phyloP scores from a whole-genome alignment of 495 filamentous ascomycete species.

The Penicillium silybi region DNA sequence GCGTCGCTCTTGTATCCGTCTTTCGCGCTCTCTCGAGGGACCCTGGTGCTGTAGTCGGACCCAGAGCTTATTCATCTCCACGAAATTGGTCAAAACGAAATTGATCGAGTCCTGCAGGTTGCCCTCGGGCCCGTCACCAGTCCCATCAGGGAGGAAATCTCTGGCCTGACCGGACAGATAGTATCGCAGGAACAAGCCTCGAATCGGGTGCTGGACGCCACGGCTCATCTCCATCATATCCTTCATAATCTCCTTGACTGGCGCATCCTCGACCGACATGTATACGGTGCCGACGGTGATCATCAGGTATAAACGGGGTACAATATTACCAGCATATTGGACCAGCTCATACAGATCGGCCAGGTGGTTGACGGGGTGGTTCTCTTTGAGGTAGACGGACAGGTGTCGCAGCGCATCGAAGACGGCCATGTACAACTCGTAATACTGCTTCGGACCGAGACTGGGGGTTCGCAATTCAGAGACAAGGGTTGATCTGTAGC shows the following conservation, averaged over 20 bases:
- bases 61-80: constrained; percentile 99
- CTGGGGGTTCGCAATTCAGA: constrained; percentile 95
- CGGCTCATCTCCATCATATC: constrained; percentile 99
- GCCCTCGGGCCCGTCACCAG: constrained; percentile 85
- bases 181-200: constrained; percentile 91
- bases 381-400: constrained; percentile 92
- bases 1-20: constrained; percentile 87
- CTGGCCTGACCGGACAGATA: constrained; percentile 92
- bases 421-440: constrained; percentile 98
- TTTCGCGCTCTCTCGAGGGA: constrained; percentile 89
- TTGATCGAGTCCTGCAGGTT: constrained; percentile 97
- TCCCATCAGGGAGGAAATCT: constrained; percentile 77
- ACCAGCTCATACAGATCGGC: constrained; percentile 98
- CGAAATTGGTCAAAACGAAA: constrained; percentile 96
- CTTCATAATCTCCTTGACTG: constrained; percentile 99
- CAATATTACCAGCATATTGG: constrained; percentile 97
- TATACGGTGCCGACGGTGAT: constrained; percentile 98
- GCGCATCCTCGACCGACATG: constrained; percentile 97
- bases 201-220: constrained; percentile 93
- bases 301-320: constrained; percentile 96
- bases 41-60: constrained; percentile 96
- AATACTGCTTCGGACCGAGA: constrained; percentile 96
- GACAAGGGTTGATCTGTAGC: constrained; percentile 83
- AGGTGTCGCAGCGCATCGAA: constrained; percentile 98
- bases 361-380: constrained; percentile 94